Conservation (phyloP, 805 yeast species). For the Lachancea fermentati region DNA sequence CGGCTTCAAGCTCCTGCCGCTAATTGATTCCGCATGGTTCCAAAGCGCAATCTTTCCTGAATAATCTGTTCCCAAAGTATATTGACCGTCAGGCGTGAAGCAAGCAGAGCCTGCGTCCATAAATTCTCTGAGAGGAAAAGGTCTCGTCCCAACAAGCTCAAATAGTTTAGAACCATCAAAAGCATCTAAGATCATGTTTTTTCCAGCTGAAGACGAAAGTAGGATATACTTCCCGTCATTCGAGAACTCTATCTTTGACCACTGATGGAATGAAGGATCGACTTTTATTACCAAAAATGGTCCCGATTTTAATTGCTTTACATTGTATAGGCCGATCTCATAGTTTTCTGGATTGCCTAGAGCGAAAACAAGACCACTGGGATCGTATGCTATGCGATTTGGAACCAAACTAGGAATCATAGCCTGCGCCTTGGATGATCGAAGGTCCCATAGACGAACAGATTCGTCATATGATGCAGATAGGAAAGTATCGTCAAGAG, state of each 20-base stretch:
- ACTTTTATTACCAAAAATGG: conserved; percentile 47
- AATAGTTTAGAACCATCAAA: conserved; percentile 51
- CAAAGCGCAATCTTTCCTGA: conserved; percentile 49
- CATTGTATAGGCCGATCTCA: conserved; percentile 55
- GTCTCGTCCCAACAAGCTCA: conserved; percentile 42
- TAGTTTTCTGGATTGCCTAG: conserved; percentile 44
- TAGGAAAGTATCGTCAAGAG: conserved; percentile 56
- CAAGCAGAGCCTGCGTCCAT: conserved; percentile 53
- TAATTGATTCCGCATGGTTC: conserved; percentile 37
- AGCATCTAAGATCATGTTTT: conserved; percentile 64
- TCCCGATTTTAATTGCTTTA: conserved; percentile 49
- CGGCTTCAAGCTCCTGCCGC: conserved; percentile 24
- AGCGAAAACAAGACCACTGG: conserved; percentile 78
- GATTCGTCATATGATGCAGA: conserved; percentile 73
- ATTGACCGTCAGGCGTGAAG: conserved; percentile 63
- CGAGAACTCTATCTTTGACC: conserved; percentile 73
- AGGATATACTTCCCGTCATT: conserved; percentile 66
- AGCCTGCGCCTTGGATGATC: conserved; percentile 63
- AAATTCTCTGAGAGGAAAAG: conserved; percentile 39
- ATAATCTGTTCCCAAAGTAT: conserved; percentile 54
- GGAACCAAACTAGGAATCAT: conserved; percentile 50
- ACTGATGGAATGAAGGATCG: conserved; percentile 34
- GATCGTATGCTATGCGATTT: conserved; percentile 65
- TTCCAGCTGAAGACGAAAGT: conserved; percentile 49
- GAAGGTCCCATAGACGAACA: conserved; percentile 81